Conservation (phyloP, 1,284 basidiomycete genomes). For the Apiotrichum laibachii region DNA sequence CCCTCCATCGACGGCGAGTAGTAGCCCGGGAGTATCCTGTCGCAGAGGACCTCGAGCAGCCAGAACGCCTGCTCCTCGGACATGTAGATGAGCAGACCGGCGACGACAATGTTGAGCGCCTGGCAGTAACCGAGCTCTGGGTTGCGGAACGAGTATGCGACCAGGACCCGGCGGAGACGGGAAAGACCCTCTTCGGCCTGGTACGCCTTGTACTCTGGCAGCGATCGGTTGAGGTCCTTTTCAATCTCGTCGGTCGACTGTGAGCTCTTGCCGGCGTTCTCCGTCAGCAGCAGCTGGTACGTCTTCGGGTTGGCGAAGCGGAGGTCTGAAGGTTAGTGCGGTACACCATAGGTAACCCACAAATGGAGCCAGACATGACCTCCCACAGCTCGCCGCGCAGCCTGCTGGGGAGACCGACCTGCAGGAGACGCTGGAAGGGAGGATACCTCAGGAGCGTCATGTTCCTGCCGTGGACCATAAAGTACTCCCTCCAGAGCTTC, state of each 20-base stretch:
- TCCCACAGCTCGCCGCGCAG: constrained; percentile 99
- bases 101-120: constrained; percentile 83
- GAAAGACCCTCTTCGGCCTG: constrained; percentile 81
- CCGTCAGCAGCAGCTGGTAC: constrained; percentile 75
- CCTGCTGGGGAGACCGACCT: constrained; percentile 93
- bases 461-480: constrained; percentile 56
- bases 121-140: constrained; percentile 75
- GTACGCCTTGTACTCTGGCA: constrained; percentile 93
- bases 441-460: constrained; percentile 81
- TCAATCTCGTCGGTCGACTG: constrained; percentile 98
- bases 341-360: no score
- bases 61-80: constrained; percentile 99
- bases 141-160: constrained; percentile 96
- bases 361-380: constrained; percentile 89
- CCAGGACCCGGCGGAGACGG: constrained; percentile 83
- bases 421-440: constrained; percentile 90
- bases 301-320: constrained; percentile 83
- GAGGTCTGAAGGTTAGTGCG: constrained; percentile 55
- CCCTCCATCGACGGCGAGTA: constrained; percentile 99
- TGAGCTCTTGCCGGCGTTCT: constrained; percentile 74
- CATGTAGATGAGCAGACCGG: constrained; percentile 70
- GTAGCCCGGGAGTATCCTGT: constrained; percentile 92
- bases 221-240: constrained; percentile 92
- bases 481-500: constrained; percentile 92
- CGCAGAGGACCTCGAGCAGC: constrained; percentile 92